Evolutionary conservation across 306 rosid species (phyloP).

Genomic region (Castanea sativa): DNA sequence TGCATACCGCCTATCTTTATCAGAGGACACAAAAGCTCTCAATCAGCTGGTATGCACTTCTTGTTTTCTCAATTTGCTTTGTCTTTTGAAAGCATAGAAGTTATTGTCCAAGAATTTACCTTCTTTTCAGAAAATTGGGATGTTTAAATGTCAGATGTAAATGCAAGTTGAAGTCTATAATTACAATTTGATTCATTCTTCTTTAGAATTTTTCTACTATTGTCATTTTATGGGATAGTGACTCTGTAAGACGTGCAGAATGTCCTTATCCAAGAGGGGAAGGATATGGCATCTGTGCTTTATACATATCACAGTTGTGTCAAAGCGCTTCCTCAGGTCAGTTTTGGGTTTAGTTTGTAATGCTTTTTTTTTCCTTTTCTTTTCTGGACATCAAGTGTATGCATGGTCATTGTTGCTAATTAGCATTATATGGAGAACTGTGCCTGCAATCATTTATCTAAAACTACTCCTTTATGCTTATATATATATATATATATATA

Average conservation of each 20-base stretch:
- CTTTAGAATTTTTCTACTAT: not conserved
- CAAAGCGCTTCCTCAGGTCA: slow-evolving; percentile 99
- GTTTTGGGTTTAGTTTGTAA: slow-evolving; percentile 17
- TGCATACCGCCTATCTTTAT: slow-evolving; percentile 83
- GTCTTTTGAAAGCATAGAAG: not conserved
- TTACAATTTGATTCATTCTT: slow-evolving; percentile 3
- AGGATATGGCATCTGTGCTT: slow-evolving; percentile 94
- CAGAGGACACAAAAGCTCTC: slow-evolving; percentile 99
- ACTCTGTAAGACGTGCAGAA: slow-evolving; percentile 52
- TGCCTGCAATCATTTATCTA: not conserved
- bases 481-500: too few relatives aligned
- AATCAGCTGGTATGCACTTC: slow-evolving; percentile 75
- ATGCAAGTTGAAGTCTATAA: not conserved
- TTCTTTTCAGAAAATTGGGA: not conserved
- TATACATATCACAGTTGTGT: slow-evolving; percentile 96
- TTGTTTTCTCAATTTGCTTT: not conserved
- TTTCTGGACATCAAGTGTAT: not conserved
- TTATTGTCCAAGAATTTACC: not conserved
- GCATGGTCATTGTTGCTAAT: not conserved
- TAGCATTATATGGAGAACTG: not conserved
- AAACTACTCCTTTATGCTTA: not conserved
- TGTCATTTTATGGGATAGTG: slow-evolving; percentile 2
- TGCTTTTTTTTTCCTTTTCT: too few relatives aligned
- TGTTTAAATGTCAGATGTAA: not conserved
- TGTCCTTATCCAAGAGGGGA: slow-evolving; percentile 82